Base-by-base conservation (phyloP, 2,329 filamentous ascomycete species). In the Botrytis paeoniae region DNA sequence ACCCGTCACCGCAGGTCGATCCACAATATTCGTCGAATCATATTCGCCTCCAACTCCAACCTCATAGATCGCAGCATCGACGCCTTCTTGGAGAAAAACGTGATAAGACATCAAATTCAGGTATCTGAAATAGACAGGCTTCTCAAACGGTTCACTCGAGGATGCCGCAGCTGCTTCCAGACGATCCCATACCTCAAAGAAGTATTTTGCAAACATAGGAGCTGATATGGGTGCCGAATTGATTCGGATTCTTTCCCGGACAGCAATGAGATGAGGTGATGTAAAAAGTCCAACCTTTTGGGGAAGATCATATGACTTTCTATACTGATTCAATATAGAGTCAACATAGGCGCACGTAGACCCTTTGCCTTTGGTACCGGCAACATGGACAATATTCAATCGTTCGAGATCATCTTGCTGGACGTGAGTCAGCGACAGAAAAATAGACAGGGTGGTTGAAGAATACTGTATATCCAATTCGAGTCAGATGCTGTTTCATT, bases 281-380 rank as follows among this genome's bases (percentile, higher is more conserved):
- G 88, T 93, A 83, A 91, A 91, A 45, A 92, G 85, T 20, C 91
- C 91, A 57, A 88, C 85, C 41, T 77, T 79, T 59, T 60, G 39
- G 16, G 78, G 80, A 3, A 79, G 72, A 8, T 77, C 76, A 63
- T 78, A 78, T 71, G 73, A 75, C 45, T 76, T 74, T 29, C 84
- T 84, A 77, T 89, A 86, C 70, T 84, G 84, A 25, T 84, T 82
- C 62, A 93, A 85, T 74, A 93, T 89, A 12, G 88, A 88, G 75
- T 89, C 85, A 73, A 89, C 85, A 76, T 91, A 92, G 57, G 90
- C 91, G 78, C 91, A 93, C 1, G 90, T 92, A 78, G 88, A 91
- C 41, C 91, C 92, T 81, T 93, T 94, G 8, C 92, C 92, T 80
- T 93, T 93, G n/a, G 91, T 93, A 8, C 92, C 92, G 37, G 91